Conservation (phyloP, 2,329 filamentous ascomycete species). For the Chaetomium sp. region DNA sequence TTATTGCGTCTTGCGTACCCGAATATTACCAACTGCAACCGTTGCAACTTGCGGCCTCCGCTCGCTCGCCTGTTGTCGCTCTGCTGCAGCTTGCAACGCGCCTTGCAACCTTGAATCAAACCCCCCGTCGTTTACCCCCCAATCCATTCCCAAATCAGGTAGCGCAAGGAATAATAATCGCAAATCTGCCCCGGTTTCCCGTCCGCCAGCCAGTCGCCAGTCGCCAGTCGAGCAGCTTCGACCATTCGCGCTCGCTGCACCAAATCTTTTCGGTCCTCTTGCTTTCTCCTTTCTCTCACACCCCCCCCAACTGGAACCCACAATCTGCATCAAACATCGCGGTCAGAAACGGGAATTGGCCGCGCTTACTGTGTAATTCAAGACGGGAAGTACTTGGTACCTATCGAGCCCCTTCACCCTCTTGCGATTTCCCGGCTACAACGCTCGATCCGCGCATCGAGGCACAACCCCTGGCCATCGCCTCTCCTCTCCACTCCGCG, state of each 20-base stretch:
- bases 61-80: not conserved
- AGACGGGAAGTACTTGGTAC: not conserved
- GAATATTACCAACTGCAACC: not conserved
- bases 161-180: conserved; percentile 33
- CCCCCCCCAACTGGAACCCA: not conserved
- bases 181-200: conserved; percentile 33
- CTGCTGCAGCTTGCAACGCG: conserved; percentile 19
- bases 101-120: conserved; percentile 22
- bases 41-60: conserved; percentile 7
- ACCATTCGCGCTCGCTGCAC: conserved; percentile 20
- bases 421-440: conserved; percentile 18
- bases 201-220: conserved; percentile 23
- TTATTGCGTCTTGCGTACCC: not conserved
- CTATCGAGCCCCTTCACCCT: not conserved
- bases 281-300: conserved; percentile 14
- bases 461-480: conserved; percentile 20
- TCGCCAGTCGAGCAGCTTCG: conserved; percentile 22
- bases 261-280: conserved; percentile 26
- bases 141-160: conserved; percentile 30
- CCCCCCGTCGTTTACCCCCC: conserved; percentile 21
- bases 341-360: conserved; percentile 6
- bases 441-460: conserved; percentile 18
- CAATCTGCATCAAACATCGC: not conserved
- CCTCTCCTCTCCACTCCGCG: conserved; percentile 35
- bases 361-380: conserved; percentile 1